These are phyloP conservation scores for Colletotrichum limetticola DNA, from an alignment of 2,329 filamentous ascomycete genomes.

Conservation along the genomic window DNA sequence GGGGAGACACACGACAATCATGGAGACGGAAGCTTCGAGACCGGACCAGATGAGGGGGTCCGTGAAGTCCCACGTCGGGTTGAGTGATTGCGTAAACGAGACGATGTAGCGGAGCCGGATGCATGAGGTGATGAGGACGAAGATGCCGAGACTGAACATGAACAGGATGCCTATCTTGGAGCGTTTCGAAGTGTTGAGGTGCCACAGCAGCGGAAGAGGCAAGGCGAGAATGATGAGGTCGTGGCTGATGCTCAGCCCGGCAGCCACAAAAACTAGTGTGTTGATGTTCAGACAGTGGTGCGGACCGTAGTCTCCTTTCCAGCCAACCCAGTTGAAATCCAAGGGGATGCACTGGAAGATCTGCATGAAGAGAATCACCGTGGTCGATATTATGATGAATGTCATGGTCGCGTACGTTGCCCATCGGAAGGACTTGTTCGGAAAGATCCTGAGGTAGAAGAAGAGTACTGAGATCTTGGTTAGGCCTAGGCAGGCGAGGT, in stretches of 20 bases:
- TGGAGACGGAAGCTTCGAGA: conserved; percentile 53
- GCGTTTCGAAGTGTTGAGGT: conserved; percentile 42
- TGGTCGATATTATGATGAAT: conserved; percentile 40
- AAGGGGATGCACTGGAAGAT: conserved; percentile 51
- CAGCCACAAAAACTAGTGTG: conserved; percentile 43
- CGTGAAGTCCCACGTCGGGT: conserved; percentile 55
- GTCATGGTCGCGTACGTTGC: conserved; percentile 39
- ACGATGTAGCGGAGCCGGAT: conserved; percentile 48
- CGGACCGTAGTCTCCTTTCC: conserved; percentile 41
- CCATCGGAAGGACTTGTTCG: conserved; percentile 41
- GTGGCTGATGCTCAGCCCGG: conserved; percentile 46
- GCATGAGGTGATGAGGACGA: conserved; percentile 49
- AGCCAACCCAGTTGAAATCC: conserved; percentile 45
- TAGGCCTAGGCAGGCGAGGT: conserved; percentile 43
- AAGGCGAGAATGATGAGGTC: conserved; percentile 47
- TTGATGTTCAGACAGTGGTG: conserved; percentile 47
- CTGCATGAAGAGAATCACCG: conserved; percentile 44
- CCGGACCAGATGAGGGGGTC: conserved; percentile 55
- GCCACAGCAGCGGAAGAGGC: conserved; percentile 46
- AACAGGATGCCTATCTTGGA: conserved; percentile 43
- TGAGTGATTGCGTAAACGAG: conserved; percentile 44
- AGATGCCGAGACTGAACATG: conserved; percentile 51
- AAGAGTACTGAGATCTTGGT: conserved; percentile 46
- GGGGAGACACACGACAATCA: conserved; percentile 54
- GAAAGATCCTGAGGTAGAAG: conserved; percentile 48